Evolutionary conservation across 176 grass and related monocot species (phyloP), one percentile per base, ranked within the genome.

Genomic region (Otatea glauca): DNA sequence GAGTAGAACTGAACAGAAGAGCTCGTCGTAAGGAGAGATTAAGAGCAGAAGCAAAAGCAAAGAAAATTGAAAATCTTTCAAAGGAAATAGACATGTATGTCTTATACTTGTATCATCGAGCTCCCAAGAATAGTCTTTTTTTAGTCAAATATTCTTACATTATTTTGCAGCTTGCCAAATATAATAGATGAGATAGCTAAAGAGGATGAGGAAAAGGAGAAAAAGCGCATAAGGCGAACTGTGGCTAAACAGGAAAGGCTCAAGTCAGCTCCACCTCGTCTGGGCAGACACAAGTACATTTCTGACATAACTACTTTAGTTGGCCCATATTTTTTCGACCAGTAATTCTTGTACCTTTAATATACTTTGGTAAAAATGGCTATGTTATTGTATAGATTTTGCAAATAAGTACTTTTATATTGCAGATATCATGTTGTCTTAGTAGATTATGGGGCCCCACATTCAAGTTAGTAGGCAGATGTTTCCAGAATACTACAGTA

Each of bases 11-110:
- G 83, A 99, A 99, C 73, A 85, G 53, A 89, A 96, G 93, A 89
- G 86, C 91, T 72, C 92, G 91, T 85, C 91, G 83, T 20, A 99
- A 94, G 87, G 96, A 94, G 66, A 88, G 81, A 72, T 70, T 99
- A 61, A 89, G 71, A 89, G 66, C 91, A 78, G 91, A 96, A 82
- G 77, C 61, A 17, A 70, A 91, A 81, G 86, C 88, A 50, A 94
- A 94, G 87, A 96, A 94, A 80, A 68, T 86, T 14, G 77, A 89
- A 58, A 81, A 41, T 41, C 53, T 99, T 89, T 94, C 89, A 2
- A 92, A 96, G 71, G 88, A 99, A 96, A 95, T 99, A 81, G 96
- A 99, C 34, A 94, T 89, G 96, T 92, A 88, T 14, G 21, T 77
- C 34, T 18, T 16, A 47, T 76, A 15, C 20, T 89, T 13, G 10